Evolutionary conservation across 805 yeast genomes (phyloP).

Genomic region (Candida patagonica): DNA sequence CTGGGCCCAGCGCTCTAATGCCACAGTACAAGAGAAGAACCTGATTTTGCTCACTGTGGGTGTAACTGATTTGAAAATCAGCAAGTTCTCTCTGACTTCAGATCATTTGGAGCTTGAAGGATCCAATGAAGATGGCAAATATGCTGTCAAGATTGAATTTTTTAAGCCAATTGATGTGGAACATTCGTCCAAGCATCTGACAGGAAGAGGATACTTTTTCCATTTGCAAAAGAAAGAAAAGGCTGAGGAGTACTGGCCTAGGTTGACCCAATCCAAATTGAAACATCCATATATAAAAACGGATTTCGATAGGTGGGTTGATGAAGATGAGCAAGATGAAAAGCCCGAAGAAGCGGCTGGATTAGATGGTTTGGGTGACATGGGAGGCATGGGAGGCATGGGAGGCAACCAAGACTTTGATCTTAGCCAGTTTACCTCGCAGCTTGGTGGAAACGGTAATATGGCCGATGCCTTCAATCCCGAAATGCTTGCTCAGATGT

Average conservation of each 20-base stretch:
- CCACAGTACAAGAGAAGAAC: constrained; percentile 63
- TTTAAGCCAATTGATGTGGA: constrained; percentile 65
- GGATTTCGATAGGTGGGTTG: constrained; percentile 96
- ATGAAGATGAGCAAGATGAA: constrained; percentile 94
- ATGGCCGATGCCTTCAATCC: constrained; percentile 9
- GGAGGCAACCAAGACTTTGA: constrained; percentile 30
- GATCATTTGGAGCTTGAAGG: constrained; percentile 46
- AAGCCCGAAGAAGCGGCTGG: constrained; percentile 32
- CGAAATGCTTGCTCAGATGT: constrained; percentile 1
- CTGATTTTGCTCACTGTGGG: constrained; percentile 64
- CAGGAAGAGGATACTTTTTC: constrained; percentile 57
- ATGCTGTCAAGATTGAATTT: constrained; percentile 64
- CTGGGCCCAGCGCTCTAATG: constrained; percentile 96
- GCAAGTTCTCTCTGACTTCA: constrained; percentile 53
- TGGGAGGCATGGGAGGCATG: constrained; percentile 30
- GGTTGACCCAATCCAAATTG: constrained; percentile 79
- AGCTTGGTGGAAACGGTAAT: constrained; percentile 23
- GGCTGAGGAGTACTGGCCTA: constrained; percentile 85
- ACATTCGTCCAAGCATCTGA: constrained; percentile 45
- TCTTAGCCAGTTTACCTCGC: constrained; percentile 30
- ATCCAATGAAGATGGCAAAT: constrained; percentile 39
- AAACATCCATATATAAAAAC: constrained; percentile 78
- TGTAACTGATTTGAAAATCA: constrained; percentile 58
- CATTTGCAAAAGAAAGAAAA: constrained; percentile 60
- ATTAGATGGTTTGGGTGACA: constrained; percentile 24